Evolutionary conservation across 768 basidiomycete species (phyloP).

Genomic region (Pleurotus ostreatus): DNA sequence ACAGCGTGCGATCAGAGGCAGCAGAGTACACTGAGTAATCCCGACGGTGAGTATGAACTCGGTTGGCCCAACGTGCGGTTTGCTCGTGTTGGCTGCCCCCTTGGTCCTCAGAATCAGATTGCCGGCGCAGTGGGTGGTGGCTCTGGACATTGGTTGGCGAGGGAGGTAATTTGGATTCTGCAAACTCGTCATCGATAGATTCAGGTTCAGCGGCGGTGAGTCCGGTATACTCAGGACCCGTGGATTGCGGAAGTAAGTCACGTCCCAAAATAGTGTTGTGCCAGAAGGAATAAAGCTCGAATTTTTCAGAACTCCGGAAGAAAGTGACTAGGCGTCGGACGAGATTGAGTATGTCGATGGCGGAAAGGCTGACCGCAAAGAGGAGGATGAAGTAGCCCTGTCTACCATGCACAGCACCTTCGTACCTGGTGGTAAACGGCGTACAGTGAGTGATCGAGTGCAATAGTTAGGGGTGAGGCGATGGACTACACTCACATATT

Average conservation of each 20-base stretch:
- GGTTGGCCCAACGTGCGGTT: slow-evolving; percentile 38
- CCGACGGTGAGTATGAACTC: slow-evolving; percentile 29
- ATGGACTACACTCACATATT: slow-evolving; percentile 60
- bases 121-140: background rate
- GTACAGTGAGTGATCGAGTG: slow-evolving; percentile 15
- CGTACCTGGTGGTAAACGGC: slow-evolving; percentile 48
- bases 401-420: slow-evolving; percentile 56
- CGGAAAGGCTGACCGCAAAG: slow-evolving; percentile 32
- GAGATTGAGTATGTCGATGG: slow-evolving; percentile 49
- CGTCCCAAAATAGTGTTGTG: slow-evolving; percentile 49
- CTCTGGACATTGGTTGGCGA: slow-evolving; percentile 10
- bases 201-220: slow-evolving; percentile 53
- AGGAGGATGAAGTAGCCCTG: slow-evolving; percentile 53
- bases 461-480: background rate
- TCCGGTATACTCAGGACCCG: slow-evolving; percentile 52
- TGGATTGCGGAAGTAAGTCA: slow-evolving; percentile 22
- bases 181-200: slow-evolving; percentile 29
- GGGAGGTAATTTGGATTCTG: slow-evolving; percentile 36
- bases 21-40: slow-evolving; percentile 38
- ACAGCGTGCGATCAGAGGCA: slow-evolving; percentile 50
- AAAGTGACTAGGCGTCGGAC: slow-evolving; percentile 50
- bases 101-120: slow-evolving; percentile 1
- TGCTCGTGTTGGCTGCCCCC: slow-evolving; percentile 30
- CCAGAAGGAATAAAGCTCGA: slow-evolving; percentile 52
- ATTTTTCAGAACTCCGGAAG: slow-evolving; percentile 36